A percentile compares a stretch with the other conserved stretches of the same genome.
Evolutionary conservation across 1,139 yeast genomes (phyloP).

Genomic region (Diutina siamensis): DNA sequence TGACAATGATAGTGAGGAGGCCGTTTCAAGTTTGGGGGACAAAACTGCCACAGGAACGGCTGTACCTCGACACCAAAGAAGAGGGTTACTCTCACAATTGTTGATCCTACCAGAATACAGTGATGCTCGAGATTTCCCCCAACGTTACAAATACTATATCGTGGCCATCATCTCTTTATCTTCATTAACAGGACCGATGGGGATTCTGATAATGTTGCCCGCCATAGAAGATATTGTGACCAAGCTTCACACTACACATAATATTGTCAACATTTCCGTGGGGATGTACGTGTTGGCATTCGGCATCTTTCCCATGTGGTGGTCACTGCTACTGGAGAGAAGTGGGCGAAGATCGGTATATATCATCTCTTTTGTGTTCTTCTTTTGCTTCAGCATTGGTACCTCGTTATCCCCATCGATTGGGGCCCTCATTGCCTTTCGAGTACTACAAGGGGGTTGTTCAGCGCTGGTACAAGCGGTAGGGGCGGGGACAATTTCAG

Average conservation of each 20-base stretch:
- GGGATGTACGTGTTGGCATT: slow-evolving; percentile 66
- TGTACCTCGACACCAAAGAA: slow-evolving; percentile 7
- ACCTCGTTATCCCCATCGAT: slow-evolving; percentile 57
- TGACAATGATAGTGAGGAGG: no score
- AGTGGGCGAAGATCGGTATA: slow-evolving; percentile 70
- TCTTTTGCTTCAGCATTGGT: slow-evolving; percentile 60
- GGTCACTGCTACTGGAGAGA: slow-evolving; percentile 71
- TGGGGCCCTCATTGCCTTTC: slow-evolving; percentile 49
- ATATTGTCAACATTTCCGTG: slow-evolving; percentile 63
- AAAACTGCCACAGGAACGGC: no score
- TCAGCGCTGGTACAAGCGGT: slow-evolving; percentile 83
- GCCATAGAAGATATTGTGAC: slow-evolving; percentile 52
- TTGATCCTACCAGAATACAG: slow-evolving; percentile 58
- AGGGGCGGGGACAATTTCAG: slow-evolving; percentile 84
- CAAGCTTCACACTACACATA: slow-evolving; percentile 43
- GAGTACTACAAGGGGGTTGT: slow-evolving; percentile 62
- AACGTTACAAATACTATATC: slow-evolving; percentile 35
- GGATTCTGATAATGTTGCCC: slow-evolving; percentile 73
- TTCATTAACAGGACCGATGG: slow-evolving; percentile 82
- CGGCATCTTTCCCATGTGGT: slow-evolving; percentile 82
- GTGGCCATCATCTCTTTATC: slow-evolving; percentile 61
- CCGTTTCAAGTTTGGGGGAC: no score
- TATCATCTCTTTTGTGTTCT: slow-evolving; percentile 51
- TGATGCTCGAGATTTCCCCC: slow-evolving; percentile 58
- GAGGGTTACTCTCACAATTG: slow-evolving; percentile 44